Base-by-base conservation (phyloP, 352 stramenopile genomes). In the Peronosclerospora sorghi region DNA sequence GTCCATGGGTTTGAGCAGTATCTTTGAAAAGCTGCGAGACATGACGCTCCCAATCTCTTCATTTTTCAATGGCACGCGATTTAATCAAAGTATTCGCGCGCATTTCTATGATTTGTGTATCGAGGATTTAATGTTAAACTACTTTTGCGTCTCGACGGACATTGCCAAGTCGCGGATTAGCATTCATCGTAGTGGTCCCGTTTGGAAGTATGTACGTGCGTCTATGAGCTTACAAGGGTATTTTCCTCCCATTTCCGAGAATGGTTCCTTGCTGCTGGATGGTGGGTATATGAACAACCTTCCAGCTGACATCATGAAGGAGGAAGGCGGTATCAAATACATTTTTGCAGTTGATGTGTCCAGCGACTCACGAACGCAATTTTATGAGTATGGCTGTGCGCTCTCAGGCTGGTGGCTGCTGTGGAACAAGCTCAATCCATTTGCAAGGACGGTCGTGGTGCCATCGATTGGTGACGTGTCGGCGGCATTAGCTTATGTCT, bases 231-330 rank as follows among this genome's bases (percentile, higher is more conserved):
- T 96, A 15, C 73, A 92, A 61, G 85, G 87, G 4, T 96, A 96
- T 51, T 59, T 96, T 13, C 85, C 85, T 41, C 85, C 85, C 1
- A 90, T 96, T 26, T 87, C 79, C 1, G 85, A 96, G 38, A 67
- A 89, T 26, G 83, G 83, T 4, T 91, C 79, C 5, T 56, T 95
- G 26, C 58, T 96, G 6, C 37, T 95, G 15, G 89, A 96, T 29
- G 89, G 89, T 14, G 86, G 86, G 0, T 97, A 97, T 56, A 89
- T 95, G 61, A 96, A 96, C 64, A 96, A 96, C 45, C 56, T 97
- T 8, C 87, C 89, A 2, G 86, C 79, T 1, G 85, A 96, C 51
- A 73, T 96, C 23, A 96, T 96, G 70, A 82, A 86, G 43, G 76
- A 91, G 28, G 74, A 95, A 52, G 71, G 78, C 4, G 82, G 82